Evolutionary conservation across 345 rosid species (phyloP), one percentile per base, ranked within the genome.

Genomic region (Bruguiera gymnorhiza): DNA sequence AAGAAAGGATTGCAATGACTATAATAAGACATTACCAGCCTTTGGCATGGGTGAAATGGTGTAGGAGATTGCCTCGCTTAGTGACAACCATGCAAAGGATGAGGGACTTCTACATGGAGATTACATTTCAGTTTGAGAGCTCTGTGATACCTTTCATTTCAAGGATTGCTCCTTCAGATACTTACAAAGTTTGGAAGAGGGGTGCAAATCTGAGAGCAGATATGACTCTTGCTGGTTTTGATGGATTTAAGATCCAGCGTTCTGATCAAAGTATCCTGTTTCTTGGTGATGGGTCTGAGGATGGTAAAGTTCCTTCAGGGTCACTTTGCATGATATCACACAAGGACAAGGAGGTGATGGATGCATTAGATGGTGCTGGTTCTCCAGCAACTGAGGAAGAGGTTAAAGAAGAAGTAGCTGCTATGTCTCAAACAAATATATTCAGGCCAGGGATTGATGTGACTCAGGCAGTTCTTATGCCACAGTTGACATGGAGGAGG

Each of bases 31-130:
- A 88, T 78, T 88, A 87, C 77, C 97, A 92, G 86, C 96, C 91
- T 18, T 43, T 85, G 63, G 99, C 99, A 1, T 95, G 98, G 97
- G 97, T 94, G 18, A 95, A 95, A 70, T 95, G 99, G 99, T 92
- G 98, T 67, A 78, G 96, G 76, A 85, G 98, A 74, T 72, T 95
- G 82, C 97, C 99, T 80, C 96, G 96, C 56, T 70, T 95, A 82
- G 77, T 92, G 1, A 91, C 78, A 19, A 87, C 92, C 1, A 88
- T 90, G 97, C 78, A 75, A 15, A 81, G 86, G 82, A 92, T 95
- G 97, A 82, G 97, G 72, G 99, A 95, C 77, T 95, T 95, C 72
- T 95, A 95, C 77, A 88, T 95, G 94, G 99, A 95, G 75, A 92
- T 95, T 52, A 87, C 88, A 1, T 95, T 95, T 84, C 89, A 95